Percentiles rank a stretch among this genome's conserved stretches.
Evolutionary conservation across 2,329 filamentous ascomycete species (phyloP).

Genomic region (Lasiodiplodia hormozganensis): DNA sequence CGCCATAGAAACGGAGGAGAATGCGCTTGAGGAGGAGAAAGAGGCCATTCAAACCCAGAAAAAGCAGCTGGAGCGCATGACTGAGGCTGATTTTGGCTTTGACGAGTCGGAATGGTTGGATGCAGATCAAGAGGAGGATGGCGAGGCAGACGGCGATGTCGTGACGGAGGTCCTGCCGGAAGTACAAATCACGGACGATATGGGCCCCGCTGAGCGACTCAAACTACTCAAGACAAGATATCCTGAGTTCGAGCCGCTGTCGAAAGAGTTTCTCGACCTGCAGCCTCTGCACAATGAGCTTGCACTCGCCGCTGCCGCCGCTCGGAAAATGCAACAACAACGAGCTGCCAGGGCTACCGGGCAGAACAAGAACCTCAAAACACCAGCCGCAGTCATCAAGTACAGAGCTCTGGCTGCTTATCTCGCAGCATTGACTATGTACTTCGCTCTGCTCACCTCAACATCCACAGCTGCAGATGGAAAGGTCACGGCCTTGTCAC

Average conservation of each 20-base stretch:
- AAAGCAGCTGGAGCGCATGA: constrained; percentile 89
- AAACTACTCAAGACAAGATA: constrained; percentile 81
- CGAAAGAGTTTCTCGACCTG: constrained; percentile 78
- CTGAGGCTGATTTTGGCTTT: constrained; percentile 90
- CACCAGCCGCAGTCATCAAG: constrained; percentile 62
- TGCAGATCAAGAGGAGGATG: constrained; percentile 57
- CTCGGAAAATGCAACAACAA: constrained; percentile 51
- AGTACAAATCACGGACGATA: constrained; percentile 79
- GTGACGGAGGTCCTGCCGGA: constrained; percentile 88
- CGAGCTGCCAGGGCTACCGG: constrained; percentile 12
- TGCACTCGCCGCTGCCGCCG: constrained; percentile 63
- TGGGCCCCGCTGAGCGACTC: constrained; percentile 75
- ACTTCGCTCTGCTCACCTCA: constrained; percentile 91
- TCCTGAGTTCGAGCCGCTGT: constrained; percentile 88
- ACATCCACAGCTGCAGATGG: constrained; percentile 63
- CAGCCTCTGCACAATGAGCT: constrained; percentile 68
- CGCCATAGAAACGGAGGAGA: constrained; percentile 70
- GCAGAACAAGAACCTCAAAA: constrained; percentile 39
- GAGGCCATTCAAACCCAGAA: constrained; percentile 89
- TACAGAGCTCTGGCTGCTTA: constrained; percentile 85
- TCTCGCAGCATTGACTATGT: constrained; percentile 85
- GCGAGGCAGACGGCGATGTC: constrained; percentile 56
- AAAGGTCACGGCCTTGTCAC: constrained; percentile 68
- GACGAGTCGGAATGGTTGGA: constrained; percentile 87
- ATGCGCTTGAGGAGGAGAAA: constrained; percentile 87